Base-by-base conservation (phyloP, 2,329 filamentous ascomycete genomes). In the Fusarium dlaminii region DNA sequence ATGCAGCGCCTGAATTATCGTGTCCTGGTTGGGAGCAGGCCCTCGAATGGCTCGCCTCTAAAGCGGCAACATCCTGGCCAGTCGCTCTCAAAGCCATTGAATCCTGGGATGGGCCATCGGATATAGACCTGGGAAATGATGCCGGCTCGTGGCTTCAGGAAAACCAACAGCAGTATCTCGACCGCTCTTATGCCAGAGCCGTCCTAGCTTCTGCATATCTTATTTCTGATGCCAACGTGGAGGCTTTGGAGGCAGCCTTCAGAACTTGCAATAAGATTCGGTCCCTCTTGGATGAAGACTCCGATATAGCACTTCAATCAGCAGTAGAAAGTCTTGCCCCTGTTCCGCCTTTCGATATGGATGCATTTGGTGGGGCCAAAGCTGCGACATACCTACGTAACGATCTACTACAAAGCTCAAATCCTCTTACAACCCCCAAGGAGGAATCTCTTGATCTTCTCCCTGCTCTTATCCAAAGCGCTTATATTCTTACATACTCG, bases 41-140 rank as follows among this genome's bases (percentile, higher is more conserved):
- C 8, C 89, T 93, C 59, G 85, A 88, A 62, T 95, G 93, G 92
- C 85, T 96, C 43, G 85, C 88, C 20, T 79, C 83, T 6, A 89
- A 90, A 68, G 90, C 92, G 2, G 84, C 85, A 8, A 85, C 84
- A 27, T 88, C 90, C 22, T 92, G 94, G 87, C 83, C 81, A 32
- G 84, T 90, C n/a, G 88, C 90, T n/a, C 85, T 91, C 37, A 86
- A 86, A 55, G 90, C 88, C 13, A 84, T 95, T 39, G 88, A 91
- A 68, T 88, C 93, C 72, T 96, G 93, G 93, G 90, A 92, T 75
- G 93, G 93, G 0, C 92, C 93, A 1, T 84, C 85, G 12, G 93
- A 95, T 77, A 86, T 92, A 52, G 91, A 95, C 73, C 80, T 94
- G 9, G 92, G 91, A 8, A 89, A 88, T 18, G 89, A 87, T 73